A percentile compares a stretch with the other conserved stretches of the same genome.
Conservation (phyloP, 2,329 filamentous ascomycete genomes). For the Pseudogymnoascus sp. region DNA sequence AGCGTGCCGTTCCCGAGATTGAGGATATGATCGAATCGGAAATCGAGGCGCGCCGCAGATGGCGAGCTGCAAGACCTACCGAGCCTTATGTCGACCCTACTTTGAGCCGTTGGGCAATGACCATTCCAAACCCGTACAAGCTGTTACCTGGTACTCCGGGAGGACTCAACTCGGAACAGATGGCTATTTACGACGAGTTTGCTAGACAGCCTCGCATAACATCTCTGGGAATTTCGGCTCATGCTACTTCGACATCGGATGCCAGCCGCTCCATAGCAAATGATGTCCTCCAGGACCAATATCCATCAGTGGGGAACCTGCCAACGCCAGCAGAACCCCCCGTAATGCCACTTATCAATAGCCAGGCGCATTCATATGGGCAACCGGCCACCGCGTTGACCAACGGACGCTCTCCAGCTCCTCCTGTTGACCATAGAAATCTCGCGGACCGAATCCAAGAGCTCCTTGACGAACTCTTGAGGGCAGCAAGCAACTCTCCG, state of each 20-base stretch:
- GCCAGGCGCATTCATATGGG: conserved; percentile 48
- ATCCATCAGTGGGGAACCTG: conserved; percentile 46
- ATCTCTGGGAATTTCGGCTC: conserved; percentile 46
- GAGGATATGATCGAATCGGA: conserved; percentile 84
- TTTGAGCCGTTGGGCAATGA: conserved; percentile 84
- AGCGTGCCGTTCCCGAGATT: conserved; percentile 87
- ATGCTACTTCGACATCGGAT: conserved; percentile 51
- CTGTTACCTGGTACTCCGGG: conserved; percentile 57
- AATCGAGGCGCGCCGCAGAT: conserved; percentile 66
- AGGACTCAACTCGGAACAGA: conserved; percentile 82
- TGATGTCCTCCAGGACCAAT: conserved; percentile 56
- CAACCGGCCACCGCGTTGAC: conserved; percentile 41
- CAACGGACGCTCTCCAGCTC: conserved; percentile 43
- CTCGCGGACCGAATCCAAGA: conserved; percentile 50
- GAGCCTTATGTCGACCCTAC: conserved; percentile 77
- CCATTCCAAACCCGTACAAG: conserved; percentile 89
- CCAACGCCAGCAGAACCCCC: conserved; percentile 53
- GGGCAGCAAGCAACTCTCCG: conserved; percentile 42
- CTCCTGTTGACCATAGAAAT: conserved; percentile 40
- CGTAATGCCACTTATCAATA: conserved; percentile 39
- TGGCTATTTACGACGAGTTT: conserved; percentile 96
- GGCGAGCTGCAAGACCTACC: conserved; percentile 65
- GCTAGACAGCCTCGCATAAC: conserved; percentile 68
- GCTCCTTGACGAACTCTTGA: conserved; percentile 48
- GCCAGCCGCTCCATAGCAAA: conserved; percentile 54